Base-by-base conservation (phyloP, 805 yeast species). In the Lachancea sp. region DNA sequence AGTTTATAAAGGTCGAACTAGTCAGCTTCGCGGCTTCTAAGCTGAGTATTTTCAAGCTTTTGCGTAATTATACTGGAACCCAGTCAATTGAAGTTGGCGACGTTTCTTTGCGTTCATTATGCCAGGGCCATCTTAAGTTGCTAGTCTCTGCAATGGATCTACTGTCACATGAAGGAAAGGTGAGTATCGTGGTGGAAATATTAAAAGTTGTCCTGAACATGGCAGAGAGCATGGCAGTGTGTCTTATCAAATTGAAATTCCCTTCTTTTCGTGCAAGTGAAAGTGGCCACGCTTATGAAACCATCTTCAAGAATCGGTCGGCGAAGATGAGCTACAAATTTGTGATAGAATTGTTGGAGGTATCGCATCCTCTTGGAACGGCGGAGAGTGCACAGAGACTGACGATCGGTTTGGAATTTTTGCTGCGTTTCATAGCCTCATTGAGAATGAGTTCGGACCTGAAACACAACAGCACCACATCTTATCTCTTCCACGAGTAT, bases 1-100 rank as follows among this genome's bases (percentile, higher is more conserved):
- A 20, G n/a, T 40, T 40, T 24, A 28, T 40, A 12, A 40, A 29
- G 20, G 21, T 28, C 17, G 42, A 40, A 23, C 3, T 40, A 5
- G 16, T 36, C n/a, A 19, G 33, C 4, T 36, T 36, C 13, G 33
- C 28, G 9, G 4, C 33, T 4, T 26, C 39, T 8, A 36, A 36
- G 12, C 17, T 16, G 3, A 18, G 39, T 11, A 15, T 29, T 7
- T 8, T 36, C 16, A 40, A 40, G 26, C 22, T 40, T 3, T 11
- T 40, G 19, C 25, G 34, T 3, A 34, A 34, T 5, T 29, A 40
- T 19, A 29, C 34, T 9, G 23, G 18, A 7, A 15, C 21, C 9
- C 13, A 26, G 2, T 13, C 34, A 4, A 23, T 34, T 2, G 25
- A 28, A 12, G 28, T 13, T 3, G n/a, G 15, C 12, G 22, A 17